Percentiles rank a stretch among this genome's conserved stretches.
phyloP scores from a whole-genome alignment of 192 early-diverging fungal species.

The Coemansia biformis region DNA sequence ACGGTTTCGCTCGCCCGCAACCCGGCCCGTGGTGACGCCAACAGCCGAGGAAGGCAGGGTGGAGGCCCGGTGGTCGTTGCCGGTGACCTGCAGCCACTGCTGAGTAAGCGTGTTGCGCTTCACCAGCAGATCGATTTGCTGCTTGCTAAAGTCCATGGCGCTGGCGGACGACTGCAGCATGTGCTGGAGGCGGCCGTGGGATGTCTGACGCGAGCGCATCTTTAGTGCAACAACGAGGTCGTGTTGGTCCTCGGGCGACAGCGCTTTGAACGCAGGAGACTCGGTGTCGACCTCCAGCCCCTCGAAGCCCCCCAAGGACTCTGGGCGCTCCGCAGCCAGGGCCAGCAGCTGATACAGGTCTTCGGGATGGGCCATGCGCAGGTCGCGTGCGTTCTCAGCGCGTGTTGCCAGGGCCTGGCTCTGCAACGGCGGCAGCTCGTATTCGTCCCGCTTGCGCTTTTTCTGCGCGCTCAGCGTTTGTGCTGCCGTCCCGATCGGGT shows the following conservation, averaged over 20 bases:
- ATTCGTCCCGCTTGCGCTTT: constrained; percentile 53
- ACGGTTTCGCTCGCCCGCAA: constrained; percentile 75
- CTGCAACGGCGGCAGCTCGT: constrained; percentile 39
- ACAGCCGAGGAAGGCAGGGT: not conserved
- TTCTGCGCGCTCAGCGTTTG: constrained; percentile 11
- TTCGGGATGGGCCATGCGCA: constrained; percentile 46
- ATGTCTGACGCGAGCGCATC: constrained; percentile 69
- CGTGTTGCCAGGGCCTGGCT: constrained; percentile 23
- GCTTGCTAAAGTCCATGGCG: constrained; percentile 80
- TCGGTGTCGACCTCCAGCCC: constrained; percentile 67
- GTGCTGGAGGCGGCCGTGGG: constrained; percentile 61
- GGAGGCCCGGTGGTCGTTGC: constrained; percentile 24
- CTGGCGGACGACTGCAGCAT: constrained; percentile 69
- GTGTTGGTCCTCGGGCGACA: constrained; percentile 83
- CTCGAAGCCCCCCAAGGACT: constrained; percentile 41
- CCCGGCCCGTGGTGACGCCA: constrained; percentile 50
- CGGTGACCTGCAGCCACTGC: constrained; percentile 55
- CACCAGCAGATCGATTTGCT: constrained; percentile 82
- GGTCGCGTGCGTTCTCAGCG: constrained; percentile 23
- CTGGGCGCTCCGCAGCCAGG: constrained; percentile 23
- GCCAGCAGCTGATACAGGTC: constrained; percentile 40
- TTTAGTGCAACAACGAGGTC: constrained; percentile 90
- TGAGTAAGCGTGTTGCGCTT: constrained; percentile 83
- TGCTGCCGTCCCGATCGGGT: not conserved
- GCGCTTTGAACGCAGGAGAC: constrained; percentile 64